Percentiles rank a stretch among this genome's conserved stretches.
Evolutionary conservation across 2,329 filamentous ascomycete genomes (phyloP).

Genomic region (Beauveria pseudobassiana): DNA sequence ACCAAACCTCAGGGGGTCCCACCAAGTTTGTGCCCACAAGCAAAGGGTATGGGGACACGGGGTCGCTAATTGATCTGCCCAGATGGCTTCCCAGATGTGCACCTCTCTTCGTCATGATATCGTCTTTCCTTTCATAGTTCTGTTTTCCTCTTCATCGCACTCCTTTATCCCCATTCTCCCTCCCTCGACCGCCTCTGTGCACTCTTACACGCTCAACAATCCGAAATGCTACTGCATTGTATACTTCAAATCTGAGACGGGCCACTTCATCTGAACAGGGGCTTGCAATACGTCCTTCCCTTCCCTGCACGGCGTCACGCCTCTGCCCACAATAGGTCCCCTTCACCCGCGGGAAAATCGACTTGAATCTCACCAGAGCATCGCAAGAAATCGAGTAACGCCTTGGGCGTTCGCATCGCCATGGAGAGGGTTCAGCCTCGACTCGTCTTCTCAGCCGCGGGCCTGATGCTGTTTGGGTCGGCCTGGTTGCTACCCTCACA

Average conservation of each 20-base stretch:
- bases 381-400: neutral
- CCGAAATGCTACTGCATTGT: neutral
- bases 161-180: neutral
- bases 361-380: neutral
- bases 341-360: neutral
- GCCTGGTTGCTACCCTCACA: neutral
- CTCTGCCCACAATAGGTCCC: neutral
- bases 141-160: neutral
- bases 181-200: neutral
- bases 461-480: neutral
- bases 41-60: neutral
- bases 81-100: neutral
- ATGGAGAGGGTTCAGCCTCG: neutral
- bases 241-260: neutral
- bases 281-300: neutral
- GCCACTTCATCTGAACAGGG: neutral
- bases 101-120: neutral
- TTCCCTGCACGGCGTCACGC: neutral
- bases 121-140: neutral
- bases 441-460: neutral
- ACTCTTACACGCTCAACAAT: neutral
- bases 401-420: neutral
- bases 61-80: neutral
- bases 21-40: neutral
- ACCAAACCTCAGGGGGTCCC: conserved; percentile 3